Conservation (phyloP, 2,329 filamentous ascomycete species). For the Stagonosporopsis chrysanthemi region DNA sequence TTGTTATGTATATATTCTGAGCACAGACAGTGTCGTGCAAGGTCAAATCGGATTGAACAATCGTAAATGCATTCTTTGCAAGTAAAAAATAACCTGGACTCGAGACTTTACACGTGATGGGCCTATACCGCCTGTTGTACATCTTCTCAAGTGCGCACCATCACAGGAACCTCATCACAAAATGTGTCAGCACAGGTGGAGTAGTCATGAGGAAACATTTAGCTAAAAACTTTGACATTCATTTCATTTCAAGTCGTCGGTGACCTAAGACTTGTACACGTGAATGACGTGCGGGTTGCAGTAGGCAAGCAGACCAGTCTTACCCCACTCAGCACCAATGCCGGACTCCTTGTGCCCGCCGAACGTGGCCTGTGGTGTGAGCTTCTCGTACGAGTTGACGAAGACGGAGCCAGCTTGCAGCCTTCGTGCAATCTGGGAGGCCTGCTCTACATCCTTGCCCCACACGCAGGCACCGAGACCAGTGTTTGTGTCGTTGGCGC, state of each 20-base stretch:
- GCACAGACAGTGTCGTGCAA: background rate
- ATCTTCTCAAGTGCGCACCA: too few species aligned
- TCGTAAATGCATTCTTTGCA: background rate
- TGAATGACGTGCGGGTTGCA: constrained; percentile 58
- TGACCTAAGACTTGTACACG: constrained; percentile 51
- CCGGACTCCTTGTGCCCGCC: constrained; percentile 82
- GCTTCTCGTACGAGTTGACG: constrained; percentile 61
- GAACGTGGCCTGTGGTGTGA: constrained; percentile 62
- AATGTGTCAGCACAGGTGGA: background rate
- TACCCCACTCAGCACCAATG: constrained; percentile 73
- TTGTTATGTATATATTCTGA: constrained; percentile 2
- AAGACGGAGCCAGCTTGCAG: constrained; percentile 65
- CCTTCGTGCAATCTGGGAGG: constrained; percentile 55
- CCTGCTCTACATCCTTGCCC: constrained; percentile 53
- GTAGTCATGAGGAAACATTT: background rate
- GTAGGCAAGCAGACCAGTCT: constrained; percentile 55
- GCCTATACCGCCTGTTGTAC: too few species aligned
- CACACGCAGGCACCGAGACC: constrained; percentile 64
- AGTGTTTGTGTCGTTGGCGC: constrained; percentile 57
- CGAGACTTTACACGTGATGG: background rate
- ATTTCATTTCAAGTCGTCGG: background rate
- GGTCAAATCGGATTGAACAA: background rate
- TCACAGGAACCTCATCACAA: too few species aligned
- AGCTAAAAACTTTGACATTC: constrained; percentile 7
- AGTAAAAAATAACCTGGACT: background rate